These are phyloP conservation scores for Talaromyces sp. DNA, from an alignment of 2,329 filamentous ascomycete genomes.

Conservation along the genomic window DNA sequence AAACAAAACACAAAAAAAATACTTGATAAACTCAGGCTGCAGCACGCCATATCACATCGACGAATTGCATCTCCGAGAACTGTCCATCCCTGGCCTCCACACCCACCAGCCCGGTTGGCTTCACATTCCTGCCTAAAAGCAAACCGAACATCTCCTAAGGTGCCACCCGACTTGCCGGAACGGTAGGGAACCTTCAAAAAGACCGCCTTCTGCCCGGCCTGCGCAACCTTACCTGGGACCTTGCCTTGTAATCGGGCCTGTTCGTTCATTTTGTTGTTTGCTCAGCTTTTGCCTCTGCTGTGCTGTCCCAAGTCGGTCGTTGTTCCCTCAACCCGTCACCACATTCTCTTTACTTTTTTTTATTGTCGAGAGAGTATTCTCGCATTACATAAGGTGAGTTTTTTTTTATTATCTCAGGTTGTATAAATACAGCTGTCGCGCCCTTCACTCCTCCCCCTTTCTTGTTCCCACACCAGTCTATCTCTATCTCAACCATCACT, in stretches of 20 bases:
- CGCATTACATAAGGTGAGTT: conserved; percentile 8
- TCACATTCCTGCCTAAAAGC: conserved; percentile 30
- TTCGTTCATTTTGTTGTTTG: conserved; percentile 5
- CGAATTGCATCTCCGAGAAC: background rate
- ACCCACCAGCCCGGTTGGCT: conserved; percentile 13
- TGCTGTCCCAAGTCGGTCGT: background rate
- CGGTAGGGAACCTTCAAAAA: conserved; percentile 24
- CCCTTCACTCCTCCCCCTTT: background rate
- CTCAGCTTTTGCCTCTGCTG: background rate
- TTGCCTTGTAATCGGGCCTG: conserved; percentile 13
- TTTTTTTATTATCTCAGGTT: background rate
- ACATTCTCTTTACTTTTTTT: conserved; percentile 2
- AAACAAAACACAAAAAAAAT: background rate
- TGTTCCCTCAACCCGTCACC: background rate
- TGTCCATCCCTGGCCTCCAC: background rate
- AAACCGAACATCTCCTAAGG: conserved; percentile 13
- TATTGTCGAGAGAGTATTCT: background rate
- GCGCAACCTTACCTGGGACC: conserved; percentile 21
- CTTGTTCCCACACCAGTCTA: background rate
- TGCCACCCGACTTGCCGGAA: conserved; percentile 13
- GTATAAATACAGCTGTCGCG: conserved; percentile 4
- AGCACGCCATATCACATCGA: background rate
- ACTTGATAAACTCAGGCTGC: background rate
- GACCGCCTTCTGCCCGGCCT: conserved; percentile 28
- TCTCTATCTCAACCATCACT: background rate